These are phyloP conservation scores for Agrocybe chaxingu DNA, from an alignment of 768 basidiomycete species.

Conservation along the genomic window DNA sequence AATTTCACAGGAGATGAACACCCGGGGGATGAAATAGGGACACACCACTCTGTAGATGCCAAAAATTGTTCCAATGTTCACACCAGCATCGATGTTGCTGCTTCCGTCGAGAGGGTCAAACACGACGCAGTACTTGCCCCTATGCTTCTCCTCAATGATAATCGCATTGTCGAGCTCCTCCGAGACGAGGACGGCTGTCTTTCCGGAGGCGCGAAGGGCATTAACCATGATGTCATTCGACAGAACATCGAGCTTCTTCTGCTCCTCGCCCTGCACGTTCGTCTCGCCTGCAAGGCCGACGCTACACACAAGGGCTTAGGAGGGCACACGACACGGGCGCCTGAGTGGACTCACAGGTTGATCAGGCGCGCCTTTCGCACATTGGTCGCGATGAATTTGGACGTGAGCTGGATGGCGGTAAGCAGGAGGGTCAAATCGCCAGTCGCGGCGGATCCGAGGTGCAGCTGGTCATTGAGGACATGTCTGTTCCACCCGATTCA, in stretches of 20 bases:
- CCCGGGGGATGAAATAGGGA: slow-evolving; percentile 13
- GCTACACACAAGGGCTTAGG: slow-evolving; percentile 36
- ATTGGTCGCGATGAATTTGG: slow-evolving; percentile 97
- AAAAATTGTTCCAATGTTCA: slow-evolving; percentile 97
- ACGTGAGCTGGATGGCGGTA: slow-evolving; percentile 93
- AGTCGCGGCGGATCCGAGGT: slow-evolving; percentile 77
- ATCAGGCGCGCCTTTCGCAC: slow-evolving; percentile 96
- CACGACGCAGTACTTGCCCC: slow-evolving; percentile 94
- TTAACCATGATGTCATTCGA: slow-evolving; percentile 99
- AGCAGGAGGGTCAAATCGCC: slow-evolving; percentile 94
- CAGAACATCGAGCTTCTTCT: slow-evolving; percentile 98
- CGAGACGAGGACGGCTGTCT: slow-evolving; percentile 93
- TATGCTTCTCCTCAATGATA: slow-evolving; percentile 77
- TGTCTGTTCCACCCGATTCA: slow-evolving; percentile 47
- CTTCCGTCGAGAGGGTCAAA: slow-evolving; percentile 97
- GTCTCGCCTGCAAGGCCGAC: slow-evolving; percentile 95
- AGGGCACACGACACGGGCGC: not conserved
- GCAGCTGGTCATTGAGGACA: slow-evolving; percentile 83
- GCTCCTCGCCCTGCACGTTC: slow-evolving; percentile 97
- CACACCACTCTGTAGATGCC: slow-evolving; percentile 91
- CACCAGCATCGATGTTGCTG: slow-evolving; percentile 98
- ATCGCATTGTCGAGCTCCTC: slow-evolving; percentile 94
- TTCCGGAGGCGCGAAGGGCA: slow-evolving; percentile 92
- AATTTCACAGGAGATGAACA: not conserved
- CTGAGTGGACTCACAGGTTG: slow-evolving; percentile 70